Evolutionary conservation across 345 rosid species (phyloP).

Genomic region (Microcos paniculata): DNA sequence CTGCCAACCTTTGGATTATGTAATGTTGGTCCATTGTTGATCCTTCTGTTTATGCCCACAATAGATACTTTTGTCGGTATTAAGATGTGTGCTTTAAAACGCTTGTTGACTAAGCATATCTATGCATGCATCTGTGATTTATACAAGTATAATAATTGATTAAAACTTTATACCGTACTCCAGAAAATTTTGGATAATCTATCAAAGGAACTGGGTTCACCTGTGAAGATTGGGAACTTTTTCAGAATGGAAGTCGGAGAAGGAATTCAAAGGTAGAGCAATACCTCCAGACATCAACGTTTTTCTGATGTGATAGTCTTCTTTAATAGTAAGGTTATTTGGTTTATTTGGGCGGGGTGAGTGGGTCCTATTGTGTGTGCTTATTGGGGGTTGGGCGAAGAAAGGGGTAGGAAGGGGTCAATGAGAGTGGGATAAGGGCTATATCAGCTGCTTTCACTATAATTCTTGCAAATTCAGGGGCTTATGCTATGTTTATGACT

Average conservation of each 20-base stretch:
- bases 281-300: background rate
- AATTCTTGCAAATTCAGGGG: background rate
- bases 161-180: conserved; percentile 2
- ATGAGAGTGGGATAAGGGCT: background rate
- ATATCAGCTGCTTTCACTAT: background rate
- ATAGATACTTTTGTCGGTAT: background rate
- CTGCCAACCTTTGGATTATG: background rate
- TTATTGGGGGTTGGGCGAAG: background rate
- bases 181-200: conserved; percentile 68
- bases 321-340: background rate
- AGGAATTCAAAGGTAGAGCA: conserved; percentile 78
- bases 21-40: background rate
- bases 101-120: background rate
- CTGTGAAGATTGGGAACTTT: conserved; percentile 74
- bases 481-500: background rate
- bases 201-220: conserved; percentile 76
- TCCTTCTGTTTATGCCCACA: background rate
- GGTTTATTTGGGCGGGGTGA: background rate
- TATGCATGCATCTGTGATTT: background rate
- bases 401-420: background rate
- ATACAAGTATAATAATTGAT: background rate
- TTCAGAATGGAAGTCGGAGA: conserved; percentile 97
- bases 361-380: background rate
- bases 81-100: background rate
- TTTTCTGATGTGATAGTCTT: background rate